Evolutionary conservation across 148 eudicot species (phyloP).

Genomic region (Arbutus unedo): DNA sequence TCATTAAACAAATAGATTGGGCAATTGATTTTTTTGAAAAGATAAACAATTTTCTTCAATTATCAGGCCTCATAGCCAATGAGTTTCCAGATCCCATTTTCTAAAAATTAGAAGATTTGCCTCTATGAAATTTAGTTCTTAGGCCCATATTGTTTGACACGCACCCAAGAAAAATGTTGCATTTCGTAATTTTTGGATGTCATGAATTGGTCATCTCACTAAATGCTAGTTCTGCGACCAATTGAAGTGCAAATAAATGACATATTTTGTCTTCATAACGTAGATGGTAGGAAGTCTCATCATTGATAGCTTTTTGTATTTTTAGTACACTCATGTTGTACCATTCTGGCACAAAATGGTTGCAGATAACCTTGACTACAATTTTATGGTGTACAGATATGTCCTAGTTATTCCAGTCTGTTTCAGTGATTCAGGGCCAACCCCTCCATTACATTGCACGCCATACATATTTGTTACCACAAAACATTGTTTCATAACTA

Average conservation of each 20-base stretch:
- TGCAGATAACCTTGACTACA: not conserved
- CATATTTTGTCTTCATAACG: not conserved
- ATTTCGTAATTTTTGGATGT: not conserved
- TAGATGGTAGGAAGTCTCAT: not conserved
- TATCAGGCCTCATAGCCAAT: too few species aligned
- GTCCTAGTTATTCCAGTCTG: not conserved
- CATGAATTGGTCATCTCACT: slow-evolving; percentile 1
- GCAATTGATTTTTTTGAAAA: too few species aligned
- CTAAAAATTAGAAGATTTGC: too few species aligned
- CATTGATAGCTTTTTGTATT: not conserved
- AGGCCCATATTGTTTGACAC: not conserved
- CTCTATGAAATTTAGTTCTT: not conserved
- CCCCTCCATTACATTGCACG: not conserved
- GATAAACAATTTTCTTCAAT: too few species aligned
- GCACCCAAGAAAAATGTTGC: not conserved
- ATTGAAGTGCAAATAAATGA: not conserved
- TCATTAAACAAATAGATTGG: too few species aligned
- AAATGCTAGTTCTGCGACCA: not conserved
- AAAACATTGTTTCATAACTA: not conserved
- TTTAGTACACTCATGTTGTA: not conserved
- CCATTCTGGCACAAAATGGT: not conserved
- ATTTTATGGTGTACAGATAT: not conserved
- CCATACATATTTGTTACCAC: not conserved
- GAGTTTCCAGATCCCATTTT: not conserved
- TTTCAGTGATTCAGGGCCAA: not conserved